A percentile compares a stretch with the other conserved stretches of the same genome.
phyloP scores from a whole-genome alignment of 495 filamentous ascomycete species.

The Penicillium salamii region DNA sequence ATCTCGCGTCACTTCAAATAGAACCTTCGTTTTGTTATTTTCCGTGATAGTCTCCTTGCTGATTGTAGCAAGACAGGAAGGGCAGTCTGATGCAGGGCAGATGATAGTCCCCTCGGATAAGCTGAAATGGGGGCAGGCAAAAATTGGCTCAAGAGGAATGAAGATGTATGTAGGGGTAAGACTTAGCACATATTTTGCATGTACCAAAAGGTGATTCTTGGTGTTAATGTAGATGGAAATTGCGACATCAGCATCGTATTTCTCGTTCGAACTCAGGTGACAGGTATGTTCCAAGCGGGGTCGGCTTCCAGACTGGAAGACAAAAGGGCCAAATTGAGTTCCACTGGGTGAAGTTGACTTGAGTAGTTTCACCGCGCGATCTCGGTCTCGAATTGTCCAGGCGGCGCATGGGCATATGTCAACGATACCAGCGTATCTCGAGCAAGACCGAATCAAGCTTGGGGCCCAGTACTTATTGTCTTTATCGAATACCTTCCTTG shows the following conservation, averaged over 20 bases:
- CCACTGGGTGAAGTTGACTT: too few relatives aligned
- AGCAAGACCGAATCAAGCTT: slow-evolving; percentile 5
- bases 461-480: too few relatives aligned
- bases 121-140: slow-evolving; percentile 16
- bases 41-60: too few relatives aligned
- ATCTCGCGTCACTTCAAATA: too few relatives aligned
- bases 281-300: slow-evolving; percentile 4
- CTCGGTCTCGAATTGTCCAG: slow-evolving; percentile 12
- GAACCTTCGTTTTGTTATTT: too few relatives aligned
- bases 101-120: too few relatives aligned
- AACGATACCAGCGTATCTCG: slow-evolving; percentile 12
- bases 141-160: slow-evolving; percentile 4
- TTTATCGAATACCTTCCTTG: slow-evolving; percentile 13
- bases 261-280: too few relatives aligned
- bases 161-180: background rate
- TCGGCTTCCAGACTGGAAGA: background rate
- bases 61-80: too few relatives aligned
- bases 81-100: too few relatives aligned
- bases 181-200: slow-evolving; percentile 1
- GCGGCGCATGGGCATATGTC: slow-evolving; percentile 16
- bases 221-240: slow-evolving; percentile 2
- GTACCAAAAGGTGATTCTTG: slow-evolving; percentile 2
- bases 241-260: background rate
- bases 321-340: background rate
- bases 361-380: slow-evolving; percentile 6